Evolutionary conservation across 306 rosid genomes (phyloP), one percentile per base, ranked within the genome.

Genomic region (Sicyos edulis): DNA sequence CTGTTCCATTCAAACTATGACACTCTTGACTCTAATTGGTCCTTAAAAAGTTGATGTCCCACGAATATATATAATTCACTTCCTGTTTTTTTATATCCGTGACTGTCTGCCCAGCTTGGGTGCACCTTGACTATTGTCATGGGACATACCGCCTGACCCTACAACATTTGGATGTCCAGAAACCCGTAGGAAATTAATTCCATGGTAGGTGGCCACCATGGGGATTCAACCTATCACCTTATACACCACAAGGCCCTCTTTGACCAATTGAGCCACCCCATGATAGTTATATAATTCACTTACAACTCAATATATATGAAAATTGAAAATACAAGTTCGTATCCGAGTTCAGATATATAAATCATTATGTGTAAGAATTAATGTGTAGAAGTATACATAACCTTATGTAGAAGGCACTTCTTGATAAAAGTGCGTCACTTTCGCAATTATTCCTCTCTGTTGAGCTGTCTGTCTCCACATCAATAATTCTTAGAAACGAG

Each of bases 11-110:
- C 54, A 11, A 44, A 65, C 34, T 21, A 10, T 20, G 54, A 65
- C 71, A 64, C 29, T 2, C 70, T 42, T 17, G 4, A 64, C 8
- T 64, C 70, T 64, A 5, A 64, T 64, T 64, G 70, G 70, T 40
- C 13, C 32, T 19, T 42, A 6, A 64, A 64, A 64, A 64, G 32
- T 19, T 64, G 4, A 11, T 64, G 53, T 65, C 71, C 71, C 1
- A 10, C 5, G 10, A 42, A 19, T n/a, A 19, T 40, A 64, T 6
- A 64, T 20, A 19, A 11, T 34, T 62, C 69, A 62, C 24, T 34
- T 11, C n/a, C n/a, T n/a, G n/a, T n/a, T n/a, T n/a, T n/a, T n/a
- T n/a, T n/a, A n/a, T n/a, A n/a, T n/a, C n/a, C n/a, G n/a, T n/a
- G n/a, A n/a, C n/a, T n/a, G n/a, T n/a, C n/a, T n/a, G n/a, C n/a